Conservation (phyloP, 257 asterid genomes). For the Echium plantagineum region DNA sequence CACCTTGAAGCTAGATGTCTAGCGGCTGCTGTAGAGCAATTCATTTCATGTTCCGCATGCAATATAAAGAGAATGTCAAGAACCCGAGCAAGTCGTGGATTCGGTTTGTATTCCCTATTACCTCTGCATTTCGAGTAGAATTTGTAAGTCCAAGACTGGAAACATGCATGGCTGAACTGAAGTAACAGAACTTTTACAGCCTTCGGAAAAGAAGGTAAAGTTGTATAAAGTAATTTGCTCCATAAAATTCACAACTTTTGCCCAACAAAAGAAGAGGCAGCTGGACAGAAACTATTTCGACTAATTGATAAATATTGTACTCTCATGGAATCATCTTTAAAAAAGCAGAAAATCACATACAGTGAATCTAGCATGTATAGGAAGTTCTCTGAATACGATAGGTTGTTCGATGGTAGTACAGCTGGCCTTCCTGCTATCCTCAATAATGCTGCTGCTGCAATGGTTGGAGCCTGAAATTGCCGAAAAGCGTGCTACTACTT, state of each 20-base stretch:
- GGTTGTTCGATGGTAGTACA: constrained; percentile 89
- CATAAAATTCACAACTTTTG: neutral
- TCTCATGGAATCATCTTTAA: constrained; percentile 4
- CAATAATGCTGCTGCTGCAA: constrained; percentile 98
- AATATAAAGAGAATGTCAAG: constrained; percentile 88
- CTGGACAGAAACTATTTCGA: neutral
- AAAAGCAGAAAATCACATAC: constrained; percentile 38
- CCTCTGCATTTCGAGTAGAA: constrained; percentile 53
- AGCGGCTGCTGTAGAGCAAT: constrained; percentile 98
- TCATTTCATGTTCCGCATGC: constrained; percentile 99
- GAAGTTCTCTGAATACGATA: constrained; percentile 94
- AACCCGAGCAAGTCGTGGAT: constrained; percentile 93
- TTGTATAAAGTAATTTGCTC: neutral
- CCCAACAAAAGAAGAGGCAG: neutral
- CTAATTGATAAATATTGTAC: neutral
- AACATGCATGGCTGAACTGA: neutral
- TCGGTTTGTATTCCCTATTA: constrained; percentile 80
- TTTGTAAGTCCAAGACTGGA: neutral
- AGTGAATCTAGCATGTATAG: constrained; percentile 96
- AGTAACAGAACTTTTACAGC: neutral
- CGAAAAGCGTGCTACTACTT: neutral
- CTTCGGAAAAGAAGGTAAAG: neutral
- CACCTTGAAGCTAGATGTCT: constrained; percentile 98
- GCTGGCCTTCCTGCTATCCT: constrained; percentile 99
- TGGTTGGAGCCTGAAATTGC: constrained; percentile 82